Base-by-base conservation (phyloP, 805 yeast genomes). In the Saccharomycopsis microspora region DNA sequence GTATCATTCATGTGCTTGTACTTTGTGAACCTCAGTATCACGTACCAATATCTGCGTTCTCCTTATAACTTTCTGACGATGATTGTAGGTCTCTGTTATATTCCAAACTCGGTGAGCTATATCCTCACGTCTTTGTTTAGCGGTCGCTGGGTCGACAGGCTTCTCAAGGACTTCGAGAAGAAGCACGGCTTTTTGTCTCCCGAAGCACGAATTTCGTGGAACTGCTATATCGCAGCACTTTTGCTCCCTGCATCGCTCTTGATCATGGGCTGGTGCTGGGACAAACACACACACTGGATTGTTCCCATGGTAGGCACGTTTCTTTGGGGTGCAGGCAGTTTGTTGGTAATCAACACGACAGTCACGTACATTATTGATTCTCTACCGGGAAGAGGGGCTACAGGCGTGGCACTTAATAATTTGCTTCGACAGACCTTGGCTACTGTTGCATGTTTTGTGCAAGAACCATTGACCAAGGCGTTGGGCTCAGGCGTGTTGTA, bases 301-400 rank as follows among this genome's bases (percentile, higher is more conserved):
- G 70, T 80, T 3, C 95, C 95, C 0, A 67, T 86, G 55, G 69
- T 86, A 7, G 95, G 95, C 0, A 82, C 93, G 4, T 85, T 89
- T 1, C 50, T 85, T 5, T 85, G 81, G 61, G 96, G 96, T 0
- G 78, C 82, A 58, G 85, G 90, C 0, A 78, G 85, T 34, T 83
- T 86, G 93, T 76, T 85, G 63, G 76, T 84, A 3, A 85, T 85
- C 55, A 93, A 94, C 3, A 77, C 85, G 5, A 82, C 87, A 0
- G 75, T 82, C 3, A 85, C 95, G 0, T 87, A 85, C 58, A 65
- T 86, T 48, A 88, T 86, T 1, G 96, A 86, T 58, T 77, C 87
- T 1, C 68, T 87, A 41, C 95, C 96, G 0, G 94, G 95, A 0
- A 72, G 80, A 56, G 94, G 95, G 39, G 89, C 95, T 9, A 83